Conservation (phyloP, 2,329 filamentous ascomycete genomes). For the Dactylellina sp. region DNA sequence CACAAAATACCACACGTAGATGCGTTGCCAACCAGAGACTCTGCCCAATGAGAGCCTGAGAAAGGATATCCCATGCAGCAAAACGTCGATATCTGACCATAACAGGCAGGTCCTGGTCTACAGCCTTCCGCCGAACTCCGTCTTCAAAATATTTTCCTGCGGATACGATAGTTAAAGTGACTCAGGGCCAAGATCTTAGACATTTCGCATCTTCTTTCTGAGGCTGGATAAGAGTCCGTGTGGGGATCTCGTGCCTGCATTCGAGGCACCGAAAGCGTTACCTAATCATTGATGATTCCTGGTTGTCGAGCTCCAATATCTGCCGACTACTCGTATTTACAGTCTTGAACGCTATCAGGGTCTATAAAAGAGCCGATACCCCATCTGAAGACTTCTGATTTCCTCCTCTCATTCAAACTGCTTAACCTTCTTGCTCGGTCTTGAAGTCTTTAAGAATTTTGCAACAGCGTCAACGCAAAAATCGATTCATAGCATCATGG, state of each 20-base stretch:
- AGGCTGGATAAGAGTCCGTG: constrained; percentile 19
- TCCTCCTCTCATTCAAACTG: constrained; percentile 1
- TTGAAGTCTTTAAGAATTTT: constrained; percentile 15
- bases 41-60: constrained; percentile 14
- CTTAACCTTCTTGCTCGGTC: constrained; percentile 1
- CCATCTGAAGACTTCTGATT: constrained; percentile 2
- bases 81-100: constrained; percentile 14
- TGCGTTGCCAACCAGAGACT: neutral
- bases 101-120: constrained; percentile 41
- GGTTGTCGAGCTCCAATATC: constrained; percentile 1
- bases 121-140: constrained; percentile 45
- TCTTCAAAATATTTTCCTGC: neutral
- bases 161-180: constrained; percentile 21
- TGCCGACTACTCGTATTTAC: neutral
- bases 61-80: constrained; percentile 19
- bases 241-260: constrained; percentile 9
- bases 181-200: constrained; percentile 16
- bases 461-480: constrained; percentile 49
- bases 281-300: constrained; percentile 13
- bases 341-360: neutral
- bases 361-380: constrained; percentile 20
- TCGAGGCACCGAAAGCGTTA: neutral
- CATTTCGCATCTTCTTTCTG: constrained; percentile 37
- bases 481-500: neutral
- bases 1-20: neutral